Conservation (phyloP, 1,284 basidiomycete genomes). For the Cutaneotrichosporon cavernicola region DNA sequence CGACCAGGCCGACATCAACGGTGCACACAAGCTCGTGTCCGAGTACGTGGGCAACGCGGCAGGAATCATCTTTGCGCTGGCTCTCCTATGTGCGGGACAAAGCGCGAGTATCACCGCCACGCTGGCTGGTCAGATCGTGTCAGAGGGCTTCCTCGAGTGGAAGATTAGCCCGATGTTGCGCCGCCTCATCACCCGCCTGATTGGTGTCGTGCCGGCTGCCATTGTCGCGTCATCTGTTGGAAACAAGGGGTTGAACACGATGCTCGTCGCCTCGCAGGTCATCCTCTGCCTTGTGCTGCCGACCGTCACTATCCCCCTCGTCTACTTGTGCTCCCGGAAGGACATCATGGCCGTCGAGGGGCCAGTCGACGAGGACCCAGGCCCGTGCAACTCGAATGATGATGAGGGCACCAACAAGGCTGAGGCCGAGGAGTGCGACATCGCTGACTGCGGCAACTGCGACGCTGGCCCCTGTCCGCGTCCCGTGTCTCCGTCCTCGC, state of each 20-base stretch:
- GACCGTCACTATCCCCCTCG: slow-evolving; percentile 76
- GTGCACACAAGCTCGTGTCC: slow-evolving; percentile 72
- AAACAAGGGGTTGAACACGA: slow-evolving; percentile 68
- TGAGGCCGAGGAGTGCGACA: neutral
- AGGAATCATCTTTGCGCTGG: slow-evolving; percentile 80
- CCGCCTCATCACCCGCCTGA: slow-evolving; percentile 75
- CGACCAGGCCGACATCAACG: slow-evolving; percentile 71
- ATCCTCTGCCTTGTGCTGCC: slow-evolving; percentile 83
- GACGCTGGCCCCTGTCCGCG: neutral
- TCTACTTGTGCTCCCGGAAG: slow-evolving; percentile 70
- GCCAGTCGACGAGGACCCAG: slow-evolving; percentile 31
- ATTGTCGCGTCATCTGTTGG: slow-evolving; percentile 75
- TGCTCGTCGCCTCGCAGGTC: slow-evolving; percentile 87
- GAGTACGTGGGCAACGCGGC: slow-evolving; percentile 67
- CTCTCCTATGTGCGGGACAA: slow-evolving; percentile 80
- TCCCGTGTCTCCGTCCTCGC: neutral
- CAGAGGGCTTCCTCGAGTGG: slow-evolving; percentile 93
- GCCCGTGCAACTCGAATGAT: neutral
- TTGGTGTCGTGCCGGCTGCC: slow-evolving; percentile 84
- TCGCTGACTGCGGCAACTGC: no score
- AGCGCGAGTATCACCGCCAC: slow-evolving; percentile 91
- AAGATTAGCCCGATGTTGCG: slow-evolving; percentile 75
- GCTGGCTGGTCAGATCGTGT: slow-evolving; percentile 85
- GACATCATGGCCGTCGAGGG: slow-evolving; percentile 65
- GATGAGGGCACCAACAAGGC: slow-evolving; percentile 13